Evolutionary conservation across 306 rosid species (phyloP), one percentile per base, ranked within the genome.

Genomic region (Malus orientalis): DNA sequence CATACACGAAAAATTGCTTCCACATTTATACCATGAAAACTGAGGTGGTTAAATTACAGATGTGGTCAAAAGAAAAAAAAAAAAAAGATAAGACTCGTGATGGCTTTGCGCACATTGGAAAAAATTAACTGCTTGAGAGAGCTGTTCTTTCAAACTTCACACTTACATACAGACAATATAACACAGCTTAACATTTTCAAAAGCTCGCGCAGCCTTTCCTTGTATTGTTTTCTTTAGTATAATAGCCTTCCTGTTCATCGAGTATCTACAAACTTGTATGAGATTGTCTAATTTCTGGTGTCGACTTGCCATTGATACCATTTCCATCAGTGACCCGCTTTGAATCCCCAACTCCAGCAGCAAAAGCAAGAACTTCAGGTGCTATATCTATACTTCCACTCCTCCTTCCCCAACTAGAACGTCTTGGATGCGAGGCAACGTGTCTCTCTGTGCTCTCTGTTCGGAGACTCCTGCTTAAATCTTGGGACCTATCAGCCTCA

Each of bases 371-470:
- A 68, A 79, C 84, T 70, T 85, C 88, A 10, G 88, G 80, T 49
- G 77, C 47, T 33, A 76, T 76, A 51, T 84, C 81, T 79, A 77
- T 82, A 77, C 74, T 85, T 64, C 80, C 87, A 32, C 77, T 79
- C 79, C 85, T 73, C 76, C 86, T 83, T 63, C 80, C 87, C 87
- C 84, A 70, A 4, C 80, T 74, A 42, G 84, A 76, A 8, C 80
- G 71, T 73, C 81, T 67, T 2, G 79, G 47, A 66, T 71, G 70
- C 65, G 80, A 79, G 59, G 71, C 75, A 74, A 75, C 80, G 5
- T 73, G 80, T 42, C 75, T 74, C 74, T 81, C 91, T 32, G 75
- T 58, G 19, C 84, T 76, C 74, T 79, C 87, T 0, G 79, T 77
- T 69, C 81, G 84, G 68, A 81, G 64, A 25, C 51, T 81, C 73